These are phyloP conservation scores for Hamamelis virginiana DNA, from an alignment of 164 flowering plant genomes.

Conservation along the genomic window DNA sequence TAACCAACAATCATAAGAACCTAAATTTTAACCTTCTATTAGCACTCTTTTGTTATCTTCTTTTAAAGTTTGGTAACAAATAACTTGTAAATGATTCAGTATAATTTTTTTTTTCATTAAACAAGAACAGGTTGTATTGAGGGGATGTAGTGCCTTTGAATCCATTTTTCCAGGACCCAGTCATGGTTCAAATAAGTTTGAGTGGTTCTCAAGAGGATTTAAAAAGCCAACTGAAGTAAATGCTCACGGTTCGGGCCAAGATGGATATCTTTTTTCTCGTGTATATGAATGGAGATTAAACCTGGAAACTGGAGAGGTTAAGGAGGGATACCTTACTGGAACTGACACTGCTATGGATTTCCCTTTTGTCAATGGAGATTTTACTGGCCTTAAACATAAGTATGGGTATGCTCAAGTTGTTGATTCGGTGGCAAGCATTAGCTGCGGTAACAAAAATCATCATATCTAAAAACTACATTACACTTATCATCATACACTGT, in stretches of 20 bases:
- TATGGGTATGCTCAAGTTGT: constrained; percentile 47
- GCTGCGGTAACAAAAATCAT: constrained; percentile 27
- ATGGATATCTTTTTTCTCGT: constrained; percentile 31
- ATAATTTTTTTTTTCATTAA: too few species aligned
- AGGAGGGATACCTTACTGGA: constrained; percentile 42
- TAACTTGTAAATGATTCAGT: too few species aligned
- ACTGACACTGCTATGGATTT: constrained; percentile 48
- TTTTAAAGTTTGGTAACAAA: too few species aligned
- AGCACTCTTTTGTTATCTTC: too few species aligned
- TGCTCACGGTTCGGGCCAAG: constrained; percentile 1
- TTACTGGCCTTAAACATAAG: constrained; percentile 38
- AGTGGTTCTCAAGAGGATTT: constrained; percentile 56
- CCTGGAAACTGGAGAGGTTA: constrained; percentile 44
- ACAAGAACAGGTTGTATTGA: constrained; percentile 49
- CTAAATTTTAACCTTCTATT: too few species aligned
- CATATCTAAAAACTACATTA: too few species aligned
- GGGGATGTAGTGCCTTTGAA: constrained; percentile 50
- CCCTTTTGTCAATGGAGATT: constrained; percentile 44
- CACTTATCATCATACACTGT: too few species aligned
- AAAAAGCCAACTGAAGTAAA: constrained; percentile 11
- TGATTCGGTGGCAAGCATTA: constrained; percentile 45
- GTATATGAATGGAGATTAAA: constrained; percentile 58
- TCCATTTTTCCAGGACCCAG: constrained; percentile 67
- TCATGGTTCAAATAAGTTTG: constrained; percentile 38
- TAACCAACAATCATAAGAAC: too few species aligned